phyloP scores from a whole-genome alignment of 2,329 filamentous ascomycete genomes.

The Corniculantispora saksenae region DNA sequence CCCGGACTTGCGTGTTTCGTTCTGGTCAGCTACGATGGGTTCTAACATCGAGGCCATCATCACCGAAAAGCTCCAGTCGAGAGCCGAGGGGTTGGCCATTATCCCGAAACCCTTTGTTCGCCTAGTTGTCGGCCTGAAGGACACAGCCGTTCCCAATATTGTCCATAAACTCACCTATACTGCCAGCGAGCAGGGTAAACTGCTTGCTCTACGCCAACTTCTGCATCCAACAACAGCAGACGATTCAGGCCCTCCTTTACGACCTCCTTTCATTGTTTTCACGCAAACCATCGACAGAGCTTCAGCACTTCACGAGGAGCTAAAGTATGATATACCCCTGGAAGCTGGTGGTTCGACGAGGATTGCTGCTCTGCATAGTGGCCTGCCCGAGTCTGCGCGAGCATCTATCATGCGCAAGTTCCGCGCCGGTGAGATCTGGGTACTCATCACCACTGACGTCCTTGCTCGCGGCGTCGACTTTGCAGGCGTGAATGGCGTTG shows the following conservation, averaged over 20 bases:
- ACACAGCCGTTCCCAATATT: constrained; percentile 91
- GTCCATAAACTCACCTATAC: constrained; percentile 87
- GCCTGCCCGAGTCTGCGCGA: constrained; percentile 74
- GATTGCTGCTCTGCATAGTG: constrained; percentile 87
- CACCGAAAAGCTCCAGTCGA: constrained; percentile 63
- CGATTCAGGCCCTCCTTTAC: constrained; percentile 61
- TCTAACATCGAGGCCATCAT: constrained; percentile 85
- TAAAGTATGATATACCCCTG: constrained; percentile 90
- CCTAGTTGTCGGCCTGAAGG: constrained; percentile 93
- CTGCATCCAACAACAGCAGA: constrained; percentile 69
- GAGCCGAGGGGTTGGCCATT: constrained; percentile 43
- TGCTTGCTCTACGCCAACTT: constrained; percentile 86
- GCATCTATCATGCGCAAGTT: constrained; percentile 85
- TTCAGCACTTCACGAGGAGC: constrained; percentile 80
- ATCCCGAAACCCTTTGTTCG: constrained; percentile 64
- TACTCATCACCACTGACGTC: constrained; percentile 93
- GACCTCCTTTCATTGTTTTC: constrained; percentile 91
- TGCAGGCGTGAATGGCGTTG: constrained; percentile 88
- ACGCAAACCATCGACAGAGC: constrained; percentile 94
- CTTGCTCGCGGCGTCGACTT: constrained; percentile 93
- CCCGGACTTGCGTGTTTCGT: constrained; percentile 68
- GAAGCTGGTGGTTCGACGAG: constrained; percentile 82
- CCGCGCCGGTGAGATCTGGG: constrained; percentile 90
- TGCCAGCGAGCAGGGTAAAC: constrained; percentile 89
- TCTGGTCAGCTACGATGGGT: constrained; percentile 97